phyloP scores from a whole-genome alignment of 805 yeast genomes.

The Yarrowia phangngaensis region DNA sequence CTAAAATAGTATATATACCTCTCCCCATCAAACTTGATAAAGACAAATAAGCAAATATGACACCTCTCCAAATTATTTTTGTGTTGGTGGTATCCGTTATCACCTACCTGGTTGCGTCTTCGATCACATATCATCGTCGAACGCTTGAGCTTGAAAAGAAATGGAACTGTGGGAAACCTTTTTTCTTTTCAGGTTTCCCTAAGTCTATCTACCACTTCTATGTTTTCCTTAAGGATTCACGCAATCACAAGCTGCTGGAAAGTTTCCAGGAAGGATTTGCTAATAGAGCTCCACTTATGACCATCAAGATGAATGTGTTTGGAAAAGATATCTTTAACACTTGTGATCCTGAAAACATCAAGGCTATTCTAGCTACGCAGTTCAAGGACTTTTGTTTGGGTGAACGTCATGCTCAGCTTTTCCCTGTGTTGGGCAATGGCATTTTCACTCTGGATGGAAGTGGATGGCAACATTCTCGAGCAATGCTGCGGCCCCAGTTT shows the following conservation, averaged over 20 bases:
- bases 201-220: slow-evolving; percentile 7
- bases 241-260: slow-evolving; percentile 18
- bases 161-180: slow-evolving; percentile 14
- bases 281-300: slow-evolving; percentile 1
- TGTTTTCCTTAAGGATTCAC: slow-evolving; percentile 10
- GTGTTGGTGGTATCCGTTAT: background rate
- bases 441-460: slow-evolving; percentile 40
- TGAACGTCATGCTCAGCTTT: slow-evolving; percentile 32
- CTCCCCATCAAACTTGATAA: too few relatives aligned
- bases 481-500: slow-evolving; percentile 41
- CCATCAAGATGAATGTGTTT: slow-evolving; percentile 21
- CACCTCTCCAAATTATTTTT: background rate
- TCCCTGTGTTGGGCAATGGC: slow-evolving; percentile 39
- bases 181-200: background rate
- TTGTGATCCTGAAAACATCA: slow-evolving; percentile 38
- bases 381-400: slow-evolving; percentile 38
- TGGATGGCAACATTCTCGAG: slow-evolving; percentile 41
- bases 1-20: background rate
- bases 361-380: slow-evolving; percentile 38
- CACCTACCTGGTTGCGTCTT: background rate
- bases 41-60: background rate
- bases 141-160: slow-evolving; percentile 5
- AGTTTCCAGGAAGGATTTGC: slow-evolving; percentile 10
- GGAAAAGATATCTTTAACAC: slow-evolving; percentile 31
- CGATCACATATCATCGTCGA: background rate